Evolutionary conservation across 805 yeast genomes (phyloP).

Genomic region (Zygotorulaspora sp.): DNA sequence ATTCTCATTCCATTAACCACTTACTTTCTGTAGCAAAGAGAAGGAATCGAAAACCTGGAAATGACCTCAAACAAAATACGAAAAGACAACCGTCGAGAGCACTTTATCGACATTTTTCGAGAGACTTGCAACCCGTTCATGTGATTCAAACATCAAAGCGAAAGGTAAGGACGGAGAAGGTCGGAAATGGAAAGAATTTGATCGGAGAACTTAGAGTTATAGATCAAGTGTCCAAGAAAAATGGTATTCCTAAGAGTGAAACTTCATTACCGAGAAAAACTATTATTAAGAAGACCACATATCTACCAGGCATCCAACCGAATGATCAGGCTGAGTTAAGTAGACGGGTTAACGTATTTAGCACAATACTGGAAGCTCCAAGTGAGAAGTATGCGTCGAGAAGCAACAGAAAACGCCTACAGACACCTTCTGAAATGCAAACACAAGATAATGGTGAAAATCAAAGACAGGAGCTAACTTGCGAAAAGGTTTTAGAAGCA

Average conservation of each 20-base stretch:
- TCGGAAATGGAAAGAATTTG: too few relatives aligned
- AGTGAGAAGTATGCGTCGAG: conserved; percentile 20
- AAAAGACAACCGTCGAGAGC: not conserved
- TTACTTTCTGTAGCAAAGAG: conserved; percentile 1
- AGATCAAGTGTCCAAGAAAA: not conserved
- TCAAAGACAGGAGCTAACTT: not conserved
- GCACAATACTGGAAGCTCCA: conserved; percentile 28
- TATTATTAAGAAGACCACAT: not conserved
- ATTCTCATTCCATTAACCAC: conserved; percentile 1
- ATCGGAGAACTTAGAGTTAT: too few relatives aligned
- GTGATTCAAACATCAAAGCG: not conserved
- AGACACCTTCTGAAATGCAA: not conserved
- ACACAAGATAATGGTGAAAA: not conserved
- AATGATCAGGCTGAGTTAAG: conserved; percentile 6
- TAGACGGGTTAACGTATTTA: conserved; percentile 21
- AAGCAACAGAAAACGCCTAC: not conserved
- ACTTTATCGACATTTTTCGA: not conserved
- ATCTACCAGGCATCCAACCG: conserved; percentile 2
- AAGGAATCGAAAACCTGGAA: not conserved
- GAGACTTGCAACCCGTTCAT: not conserved
- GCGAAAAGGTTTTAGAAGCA: conserved; percentile 13
- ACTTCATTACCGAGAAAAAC: not conserved
- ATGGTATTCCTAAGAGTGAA: not conserved
- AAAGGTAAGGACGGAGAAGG: not conserved
- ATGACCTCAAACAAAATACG: not conserved